Evolutionary conservation across 805 yeast species (phyloP), one percentile per base, ranked within the genome.

Genomic region (Zygosaccharomyces rouxii): DNA sequence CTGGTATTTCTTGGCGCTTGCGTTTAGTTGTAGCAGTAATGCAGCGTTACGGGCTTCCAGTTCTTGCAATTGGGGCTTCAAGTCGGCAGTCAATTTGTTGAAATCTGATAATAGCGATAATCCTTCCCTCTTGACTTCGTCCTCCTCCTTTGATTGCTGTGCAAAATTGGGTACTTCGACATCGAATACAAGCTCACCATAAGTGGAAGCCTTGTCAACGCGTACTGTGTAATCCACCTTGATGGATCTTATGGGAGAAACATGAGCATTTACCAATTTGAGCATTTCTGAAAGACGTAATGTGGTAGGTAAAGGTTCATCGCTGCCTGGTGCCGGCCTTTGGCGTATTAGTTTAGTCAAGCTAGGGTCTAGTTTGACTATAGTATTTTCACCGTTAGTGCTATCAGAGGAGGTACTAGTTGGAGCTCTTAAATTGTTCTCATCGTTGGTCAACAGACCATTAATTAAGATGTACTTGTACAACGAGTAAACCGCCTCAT

Each of bases 151-250:
- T 45, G 62, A 64, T 63, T 75, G 42, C 23, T 47, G 31, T n/a
- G 30, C 21, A n/a, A 48, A 25, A 10, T 69, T 67, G 45, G 79
- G 78, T 5, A 86, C 81, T 52, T 79, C 83, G 43, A 94, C 73
- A 62, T 94, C 99, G 49, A 85, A 73, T 5, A 86, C 84, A 2
- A 81, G 71, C 37, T 88, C 95, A 23, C 97, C 96, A 50, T 86
- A 71, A 2, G 92, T 87, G 2, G 87, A 74, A 33, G 89, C 86
- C 54, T 77, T 79, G 49, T 85, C 85, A 1, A 95, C 90, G 59
- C 82, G 78, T 30, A 94, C 77, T 42, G 79, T 80, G 67, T 89
- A 90, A 51, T 84, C 84, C 16, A 94, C 58, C 35, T 76, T 77
- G 30, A 94, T 80, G 21, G 99, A 98, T 51, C 83, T 84, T 11